Conservation (phyloP, 495 filamentous ascomycete species). For the Tetracladium marchalianum region DNA sequence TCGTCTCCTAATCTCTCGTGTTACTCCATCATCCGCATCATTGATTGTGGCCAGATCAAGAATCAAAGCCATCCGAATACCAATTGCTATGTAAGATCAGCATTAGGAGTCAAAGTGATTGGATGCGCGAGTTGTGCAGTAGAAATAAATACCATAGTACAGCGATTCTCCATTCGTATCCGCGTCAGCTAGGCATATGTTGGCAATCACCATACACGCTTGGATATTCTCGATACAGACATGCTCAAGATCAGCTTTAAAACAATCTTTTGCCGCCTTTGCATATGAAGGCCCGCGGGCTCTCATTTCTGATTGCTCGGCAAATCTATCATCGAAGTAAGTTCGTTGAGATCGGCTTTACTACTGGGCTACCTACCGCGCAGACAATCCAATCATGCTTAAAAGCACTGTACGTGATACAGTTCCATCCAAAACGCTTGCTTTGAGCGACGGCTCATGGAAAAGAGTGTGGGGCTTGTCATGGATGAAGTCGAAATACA, state of each 20-base stretch:
- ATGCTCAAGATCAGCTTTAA: constrained; percentile 6
- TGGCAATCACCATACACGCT: constrained; percentile 10
- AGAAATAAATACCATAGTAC: constrained; percentile 9
- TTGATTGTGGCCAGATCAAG: background rate
- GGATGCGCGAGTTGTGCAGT: background rate
- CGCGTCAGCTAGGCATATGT: constrained; percentile 3
- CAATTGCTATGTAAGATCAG: constrained; percentile 2
- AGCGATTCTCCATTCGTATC: constrained; percentile 5
- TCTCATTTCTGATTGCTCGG: constrained; percentile 2
- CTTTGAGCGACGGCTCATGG: constrained; percentile 11
- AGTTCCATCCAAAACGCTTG: constrained; percentile 1
- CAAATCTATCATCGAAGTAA: too few species aligned
- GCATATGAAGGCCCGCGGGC: background rate
- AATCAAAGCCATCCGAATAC: constrained; percentile 10
- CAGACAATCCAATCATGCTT: constrained; percentile 17
- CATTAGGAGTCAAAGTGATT: background rate
- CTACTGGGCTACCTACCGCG: constrained; percentile 8
- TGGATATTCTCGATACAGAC: constrained; percentile 14
- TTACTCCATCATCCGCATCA: background rate
- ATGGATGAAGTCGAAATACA: constrained; percentile 24
- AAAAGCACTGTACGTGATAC: constrained; percentile 7
- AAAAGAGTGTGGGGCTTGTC: constrained; percentile 25
- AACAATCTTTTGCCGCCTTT: background rate
- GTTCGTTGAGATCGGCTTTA: too few species aligned
- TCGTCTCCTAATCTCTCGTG: constrained; percentile 3